Evolutionary conservation across 495 filamentous ascomycete species (phyloP), one percentile per base, ranked within the genome.

Genomic region (Choiromyces venosus): DNA sequence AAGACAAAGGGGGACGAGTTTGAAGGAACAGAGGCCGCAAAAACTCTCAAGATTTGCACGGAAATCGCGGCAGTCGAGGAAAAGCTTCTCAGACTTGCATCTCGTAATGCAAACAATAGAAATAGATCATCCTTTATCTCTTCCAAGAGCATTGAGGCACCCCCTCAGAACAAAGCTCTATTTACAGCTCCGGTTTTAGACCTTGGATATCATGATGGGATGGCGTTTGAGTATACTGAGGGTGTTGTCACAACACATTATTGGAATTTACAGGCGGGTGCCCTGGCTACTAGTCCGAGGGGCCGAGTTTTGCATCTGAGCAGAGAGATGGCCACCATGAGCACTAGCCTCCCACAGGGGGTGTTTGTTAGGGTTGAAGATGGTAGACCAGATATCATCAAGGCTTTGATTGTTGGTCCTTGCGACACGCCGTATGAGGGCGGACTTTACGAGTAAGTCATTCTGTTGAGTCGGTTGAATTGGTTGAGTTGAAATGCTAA

Each of bases 371-470:
- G 85, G 33, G 82, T 87, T 70, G 85, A 85, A 25, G 82, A 84
- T 25, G 84, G 82, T 5, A 83, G 88, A 0, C 83, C 85, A 2
- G 88, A 90, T 78, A 76, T 87, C 21, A 84, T 90, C 80, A 89
- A 88, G 76, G 77, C 85, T 35, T 70, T 91, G 74, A 89, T 91
- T 37, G 79, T 87, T 12, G 89, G 88, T 0, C 87, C 88, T 4
- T 76, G 74, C 18, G 84, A 81, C 14, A 89, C 89, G 14, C 89
- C 89, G 19, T 90, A 91, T 83, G 86, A 88, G 74, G 81, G 86
- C 56, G 89, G 88, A 0, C 74, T 89, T 18, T 90, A 89, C 78
- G 88, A 88, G 79, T 83, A 73, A 64, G 81, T 71, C 12, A 38
- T 46, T 61, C 33, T 33, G 7, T 52, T 12, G 21, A 10, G 19